These are phyloP conservation scores for Hericium alpestre DNA, from an alignment of 768 basidiomycete species.

Conservation along the genomic window DNA sequence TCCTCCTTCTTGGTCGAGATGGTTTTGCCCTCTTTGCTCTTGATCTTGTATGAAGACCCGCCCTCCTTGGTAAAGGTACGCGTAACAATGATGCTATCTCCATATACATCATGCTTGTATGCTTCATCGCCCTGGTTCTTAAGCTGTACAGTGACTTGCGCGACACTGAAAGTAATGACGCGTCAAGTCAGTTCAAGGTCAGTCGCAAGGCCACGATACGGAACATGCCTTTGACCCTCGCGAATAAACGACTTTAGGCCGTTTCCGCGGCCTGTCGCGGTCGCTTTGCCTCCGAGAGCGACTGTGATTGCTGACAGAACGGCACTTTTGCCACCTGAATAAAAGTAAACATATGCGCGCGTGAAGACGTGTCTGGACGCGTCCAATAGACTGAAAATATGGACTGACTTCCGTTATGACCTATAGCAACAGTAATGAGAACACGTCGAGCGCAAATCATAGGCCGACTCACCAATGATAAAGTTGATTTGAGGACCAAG, in stretches of 20 bases:
- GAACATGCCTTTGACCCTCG: conserved; percentile 67
- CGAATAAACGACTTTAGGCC: conserved; percentile 81
- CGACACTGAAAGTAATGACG: conserved; percentile 29
- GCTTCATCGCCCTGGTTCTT: conserved; percentile 91
- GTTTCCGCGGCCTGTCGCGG: conserved; percentile 78
- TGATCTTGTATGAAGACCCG: conserved; percentile 72
- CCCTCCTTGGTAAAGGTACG: conserved; percentile 75
- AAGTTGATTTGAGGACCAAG: conserved; percentile 96
- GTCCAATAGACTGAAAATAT: background rate
- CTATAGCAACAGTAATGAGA: conserved; percentile 25
- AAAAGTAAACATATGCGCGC: background rate
- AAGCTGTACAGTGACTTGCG: conserved; percentile 71
- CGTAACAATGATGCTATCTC: conserved; percentile 74
- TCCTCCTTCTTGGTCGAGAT: conserved; percentile 77
- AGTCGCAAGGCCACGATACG: background rate
- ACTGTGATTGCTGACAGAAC: conserved; percentile 88
- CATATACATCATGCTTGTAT: conserved; percentile 76
- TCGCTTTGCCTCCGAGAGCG: conserved; percentile 88
- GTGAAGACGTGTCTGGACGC: background rate
- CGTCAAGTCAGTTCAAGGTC: background rate
- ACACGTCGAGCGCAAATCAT: background rate
- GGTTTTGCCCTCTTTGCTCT: conserved; percentile 49
- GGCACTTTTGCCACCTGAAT: conserved; percentile 85
- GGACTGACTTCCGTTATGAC: conserved; percentile 84
- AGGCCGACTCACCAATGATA: conserved; percentile 60